Percentiles rank a stretch among this genome's conserved stretches.
These are phyloP conservation scores for Russula sp. DNA, from an alignment of 768 basidiomycete genomes.

Conservation along the genomic window DNA sequence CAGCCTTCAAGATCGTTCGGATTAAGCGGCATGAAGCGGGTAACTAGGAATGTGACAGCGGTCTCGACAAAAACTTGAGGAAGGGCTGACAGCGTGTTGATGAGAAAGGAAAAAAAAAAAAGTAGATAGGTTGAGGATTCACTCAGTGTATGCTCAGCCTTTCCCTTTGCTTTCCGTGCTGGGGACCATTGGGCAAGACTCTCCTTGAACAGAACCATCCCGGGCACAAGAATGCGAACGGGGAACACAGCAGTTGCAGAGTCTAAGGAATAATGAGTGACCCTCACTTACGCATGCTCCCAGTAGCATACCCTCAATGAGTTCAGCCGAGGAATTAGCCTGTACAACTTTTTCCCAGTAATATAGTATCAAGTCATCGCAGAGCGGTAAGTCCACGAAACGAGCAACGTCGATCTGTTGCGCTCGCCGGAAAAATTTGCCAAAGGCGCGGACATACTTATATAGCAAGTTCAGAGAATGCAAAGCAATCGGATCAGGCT, in stretches of 20 bases:
- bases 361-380: constrained; percentile 63
- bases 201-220: constrained; percentile 82
- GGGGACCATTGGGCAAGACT: constrained; percentile 75
- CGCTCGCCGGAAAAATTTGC: constrained; percentile 74
- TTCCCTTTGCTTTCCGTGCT: constrained; percentile 54
- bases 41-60: constrained; percentile 70
- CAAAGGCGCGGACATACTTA: constrained; percentile 63
- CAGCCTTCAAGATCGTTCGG: constrained; percentile 76
- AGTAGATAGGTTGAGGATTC: constrained; percentile 22
- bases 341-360: constrained; percentile 79
- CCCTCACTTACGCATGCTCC: background rate
- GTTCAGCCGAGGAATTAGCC: constrained; percentile 50
- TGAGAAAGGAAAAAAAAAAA: constrained; percentile 13
- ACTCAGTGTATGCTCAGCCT: constrained; percentile 56
- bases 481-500: constrained; percentile 35
- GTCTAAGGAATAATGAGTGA: constrained; percentile 38
- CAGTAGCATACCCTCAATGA: constrained; percentile 46
- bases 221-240: constrained; percentile 75
- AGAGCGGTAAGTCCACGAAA: constrained; percentile 59
- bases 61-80: constrained; percentile 66
- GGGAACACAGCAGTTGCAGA: constrained; percentile 60
- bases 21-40: constrained; percentile 79
- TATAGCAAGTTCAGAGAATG: constrained; percentile 54
- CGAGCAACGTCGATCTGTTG: constrained; percentile 54
- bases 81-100: constrained; percentile 40